Percentiles rank a stretch among this genome's conserved stretches.
phyloP scores from a whole-genome alignment of 768 basidiomycete genomes.

The Galerina sulciceps region DNA sequence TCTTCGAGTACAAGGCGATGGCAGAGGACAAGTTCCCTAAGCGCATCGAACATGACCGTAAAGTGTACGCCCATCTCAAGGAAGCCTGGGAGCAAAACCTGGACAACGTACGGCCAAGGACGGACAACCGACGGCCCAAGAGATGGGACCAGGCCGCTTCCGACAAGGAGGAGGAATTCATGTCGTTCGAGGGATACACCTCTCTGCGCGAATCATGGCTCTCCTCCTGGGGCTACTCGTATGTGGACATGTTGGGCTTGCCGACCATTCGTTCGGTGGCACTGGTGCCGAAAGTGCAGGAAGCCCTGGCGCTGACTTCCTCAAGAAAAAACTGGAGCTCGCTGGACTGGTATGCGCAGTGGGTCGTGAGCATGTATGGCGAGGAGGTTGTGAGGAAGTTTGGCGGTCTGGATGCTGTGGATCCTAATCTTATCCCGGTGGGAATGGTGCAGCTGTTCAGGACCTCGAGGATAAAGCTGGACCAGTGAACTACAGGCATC shows the following conservation, averaged over 20 bases:
- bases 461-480: conserved; percentile 34
- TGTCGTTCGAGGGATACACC: conserved; percentile 33
- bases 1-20: conserved; percentile 16
- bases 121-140: conserved; percentile 5
- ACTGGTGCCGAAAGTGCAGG: conserved; percentile 12
- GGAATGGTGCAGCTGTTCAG: conserved; percentile 45
- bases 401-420: conserved; percentile 42
- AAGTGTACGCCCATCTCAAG: conserved; percentile 24
- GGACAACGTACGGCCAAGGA: conserved; percentile 10
- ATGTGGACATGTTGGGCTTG: conserved; percentile 26
- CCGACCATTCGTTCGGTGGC: conserved; percentile 8
- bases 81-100: conserved; percentile 26
- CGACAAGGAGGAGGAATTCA: conserved; percentile 17
- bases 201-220: conserved; percentile 26
- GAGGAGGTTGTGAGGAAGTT: conserved; percentile 42
- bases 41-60: conserved; percentile 27
- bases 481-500: conserved; percentile 23
- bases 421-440: conserved; percentile 42
- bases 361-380: conserved; percentile 43
- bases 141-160: neutral
- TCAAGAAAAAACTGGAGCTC: neutral
- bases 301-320: conserved; percentile 10
- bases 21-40: conserved; percentile 23
- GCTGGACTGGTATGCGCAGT: conserved; percentile 35
- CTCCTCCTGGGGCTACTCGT: conserved; percentile 26